phyloP scores from a whole-genome alignment of 2,329 filamentous ascomycete species.

The Xylariaceae sp. region DNA sequence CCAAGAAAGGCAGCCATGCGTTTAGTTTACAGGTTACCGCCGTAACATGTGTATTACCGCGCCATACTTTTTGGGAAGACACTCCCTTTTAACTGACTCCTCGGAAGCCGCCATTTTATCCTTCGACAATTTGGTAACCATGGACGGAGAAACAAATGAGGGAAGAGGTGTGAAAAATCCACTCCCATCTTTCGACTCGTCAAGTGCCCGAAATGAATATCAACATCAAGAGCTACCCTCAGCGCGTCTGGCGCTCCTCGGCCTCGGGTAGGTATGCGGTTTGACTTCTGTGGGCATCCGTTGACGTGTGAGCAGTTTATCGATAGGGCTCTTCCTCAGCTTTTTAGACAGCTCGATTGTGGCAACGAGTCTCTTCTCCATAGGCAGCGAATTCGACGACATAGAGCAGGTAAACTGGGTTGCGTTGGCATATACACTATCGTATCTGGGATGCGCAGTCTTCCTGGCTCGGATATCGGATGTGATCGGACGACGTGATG shows the following conservation, averaged over 20 bases:
- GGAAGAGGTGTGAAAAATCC: slow-evolving; percentile 1
- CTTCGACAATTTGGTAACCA: background rate
- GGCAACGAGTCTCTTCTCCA: slow-evolving; percentile 62
- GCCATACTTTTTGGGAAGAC: slow-evolving; percentile 9
- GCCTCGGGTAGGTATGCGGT: slow-evolving; percentile 27
- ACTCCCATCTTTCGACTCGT: slow-evolving; percentile 5
- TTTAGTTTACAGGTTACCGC: background rate
- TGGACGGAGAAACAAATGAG: slow-evolving; percentile 13
- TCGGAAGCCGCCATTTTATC: background rate
- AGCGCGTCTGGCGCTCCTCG: slow-evolving; percentile 29
- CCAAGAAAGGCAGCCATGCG: background rate
- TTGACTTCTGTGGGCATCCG: background rate
- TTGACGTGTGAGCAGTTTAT: slow-evolving; percentile 47
- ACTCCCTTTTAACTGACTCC: slow-evolving; percentile 7
- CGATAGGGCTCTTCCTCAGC: slow-evolving; percentile 61
- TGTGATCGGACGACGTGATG: slow-evolving; percentile 58
- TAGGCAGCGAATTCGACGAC: slow-evolving; percentile 57
- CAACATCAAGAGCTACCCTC: slow-evolving; percentile 28
- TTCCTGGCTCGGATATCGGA: slow-evolving; percentile 62
- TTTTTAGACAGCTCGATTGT: slow-evolving; percentile 66
- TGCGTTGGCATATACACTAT: slow-evolving; percentile 60
- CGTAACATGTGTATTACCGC: slow-evolving; percentile 12
- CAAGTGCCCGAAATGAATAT: slow-evolving; percentile 8
- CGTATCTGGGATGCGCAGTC: slow-evolving; percentile 63
- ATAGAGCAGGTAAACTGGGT: slow-evolving; percentile 58